Conservation (phyloP, 768 basidiomycete genomes). For the Xanthoconium purpureum region DNA sequence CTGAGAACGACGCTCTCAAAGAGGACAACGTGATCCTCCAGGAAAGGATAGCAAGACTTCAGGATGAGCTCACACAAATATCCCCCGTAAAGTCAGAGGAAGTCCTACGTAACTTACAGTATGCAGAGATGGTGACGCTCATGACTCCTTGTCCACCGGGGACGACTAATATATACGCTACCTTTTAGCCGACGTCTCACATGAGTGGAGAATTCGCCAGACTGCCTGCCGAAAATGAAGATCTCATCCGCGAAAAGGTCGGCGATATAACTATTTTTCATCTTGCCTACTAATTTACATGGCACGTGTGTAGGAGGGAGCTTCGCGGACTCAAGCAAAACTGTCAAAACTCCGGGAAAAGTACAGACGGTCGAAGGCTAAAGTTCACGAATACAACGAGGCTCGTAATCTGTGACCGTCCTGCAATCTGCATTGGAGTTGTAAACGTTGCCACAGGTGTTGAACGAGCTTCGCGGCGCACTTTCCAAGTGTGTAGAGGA, state of each 20-base stretch:
- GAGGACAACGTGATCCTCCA: conserved; percentile 19
- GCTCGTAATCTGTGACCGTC: conserved; percentile 10
- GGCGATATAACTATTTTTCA: background rate
- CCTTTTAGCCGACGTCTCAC: conserved; percentile 8
- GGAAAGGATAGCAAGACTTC: conserved; percentile 13
- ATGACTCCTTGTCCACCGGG: background rate
- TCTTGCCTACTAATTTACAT: background rate
- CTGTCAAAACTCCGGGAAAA: conserved; percentile 16
- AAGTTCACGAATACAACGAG: conserved; percentile 14
- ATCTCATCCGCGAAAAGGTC: conserved; percentile 19
- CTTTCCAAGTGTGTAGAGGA: conserved; percentile 17
- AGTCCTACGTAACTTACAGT: background rate
- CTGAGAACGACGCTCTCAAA: conserved; percentile 19
- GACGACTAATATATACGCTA: conserved; percentile 5
- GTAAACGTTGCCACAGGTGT: conserved; percentile 10
- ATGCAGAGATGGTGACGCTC: conserved; percentile 4
- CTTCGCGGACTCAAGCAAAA: conserved; percentile 4
- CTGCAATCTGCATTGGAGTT: background rate
- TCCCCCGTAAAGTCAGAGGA: conserved; percentile 21
- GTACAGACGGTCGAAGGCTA: conserved; percentile 20
- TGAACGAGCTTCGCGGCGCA: conserved; percentile 18
- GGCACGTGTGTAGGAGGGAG: conserved; percentile 10
- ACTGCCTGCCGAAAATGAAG: conserved; percentile 15
- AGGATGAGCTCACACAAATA: conserved; percentile 4
- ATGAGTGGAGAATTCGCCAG: conserved; percentile 11